Base-by-base conservation (phyloP, 176 grass and related monocot species). In the Bolboschoenus planiculmis region DNA sequence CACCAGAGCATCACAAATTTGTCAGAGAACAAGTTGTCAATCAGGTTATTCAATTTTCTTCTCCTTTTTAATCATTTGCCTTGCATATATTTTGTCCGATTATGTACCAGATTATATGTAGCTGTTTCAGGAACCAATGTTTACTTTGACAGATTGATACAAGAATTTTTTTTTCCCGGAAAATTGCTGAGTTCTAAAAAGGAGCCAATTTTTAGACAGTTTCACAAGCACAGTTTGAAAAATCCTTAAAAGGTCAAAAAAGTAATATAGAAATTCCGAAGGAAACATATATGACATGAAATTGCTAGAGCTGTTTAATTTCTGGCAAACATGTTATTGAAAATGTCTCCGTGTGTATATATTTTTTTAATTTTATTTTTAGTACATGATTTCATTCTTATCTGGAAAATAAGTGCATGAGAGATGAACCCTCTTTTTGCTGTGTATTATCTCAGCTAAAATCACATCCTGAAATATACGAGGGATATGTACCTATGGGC, bases 401-500 rank as follows among this genome's bases (percentile, higher is more conserved):
- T 53, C 27, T 77, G 70, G 42, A 47, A 72, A 48, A 29, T 27
- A 14, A 15, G 11, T 27, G 23, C 23, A 65, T 48, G 70, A 40
- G 16, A 40, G 11, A 67, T 54, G 6, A 81, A 39, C 60, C 62
- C 61, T 83, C 23, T 85, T 18, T 46, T 31, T 29, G 29, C 56
- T 74, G 42, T 83, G 78, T 23, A n/a, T 86, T 76, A 84, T 55
- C 35, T 55, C 90, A 97, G 95, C 92, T 97, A 62, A 84, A 90
- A 75, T 87, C 81, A 31, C 86, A 91, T 55, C 92, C 83, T 15
- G 89, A 98, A 67, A 81, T 88, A 21, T 98, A 98, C 33, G 48
- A 83, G 5, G 95, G 92, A 85, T 98, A 98, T 84, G 95, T 95
- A 61, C 92, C 92, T 59, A 93, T 98, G 90, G 88, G 90, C 53